Evolutionary conservation across 108 stramenopile species (phyloP).

Genomic region (Epithemia pelagica): DNA sequence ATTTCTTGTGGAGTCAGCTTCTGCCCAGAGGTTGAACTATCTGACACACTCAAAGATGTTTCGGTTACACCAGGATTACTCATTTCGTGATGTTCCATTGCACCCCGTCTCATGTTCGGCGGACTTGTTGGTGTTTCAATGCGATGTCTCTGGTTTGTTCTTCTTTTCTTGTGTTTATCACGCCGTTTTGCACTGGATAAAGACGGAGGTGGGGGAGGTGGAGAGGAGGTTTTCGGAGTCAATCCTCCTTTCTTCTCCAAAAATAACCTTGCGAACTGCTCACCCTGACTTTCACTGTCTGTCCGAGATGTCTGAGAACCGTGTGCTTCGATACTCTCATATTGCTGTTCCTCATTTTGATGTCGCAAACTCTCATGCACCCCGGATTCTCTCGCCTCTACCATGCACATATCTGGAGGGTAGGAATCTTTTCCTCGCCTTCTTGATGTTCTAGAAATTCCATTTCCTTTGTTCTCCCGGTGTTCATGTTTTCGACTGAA

Average conservation of each 20-base stretch:
- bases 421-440: not conserved
- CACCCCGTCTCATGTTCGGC: no score
- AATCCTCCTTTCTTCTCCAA: not conserved
- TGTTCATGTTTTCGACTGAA: no score
- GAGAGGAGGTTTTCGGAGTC: not conserved
- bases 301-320: not conserved
- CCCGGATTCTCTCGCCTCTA: not conserved
- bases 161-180: not conserved
- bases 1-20: not conserved
- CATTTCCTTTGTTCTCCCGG: not conserved
- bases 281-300: not conserved
- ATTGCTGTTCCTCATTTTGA: no score
- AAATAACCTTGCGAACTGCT: not conserved
- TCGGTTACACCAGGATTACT: no score
- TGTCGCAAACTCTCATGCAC: no score
- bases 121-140: no score
- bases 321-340: not conserved
- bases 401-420: not conserved
- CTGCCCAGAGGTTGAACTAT: not conserved
- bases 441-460: not conserved
- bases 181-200: not conserved
- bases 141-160: not conserved
- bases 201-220: not conserved
- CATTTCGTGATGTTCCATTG: no score
- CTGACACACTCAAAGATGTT: not conserved